phyloP scores from a whole-genome alignment of 2,329 filamentous ascomycete species.

The Teratosphaeria viscida region DNA sequence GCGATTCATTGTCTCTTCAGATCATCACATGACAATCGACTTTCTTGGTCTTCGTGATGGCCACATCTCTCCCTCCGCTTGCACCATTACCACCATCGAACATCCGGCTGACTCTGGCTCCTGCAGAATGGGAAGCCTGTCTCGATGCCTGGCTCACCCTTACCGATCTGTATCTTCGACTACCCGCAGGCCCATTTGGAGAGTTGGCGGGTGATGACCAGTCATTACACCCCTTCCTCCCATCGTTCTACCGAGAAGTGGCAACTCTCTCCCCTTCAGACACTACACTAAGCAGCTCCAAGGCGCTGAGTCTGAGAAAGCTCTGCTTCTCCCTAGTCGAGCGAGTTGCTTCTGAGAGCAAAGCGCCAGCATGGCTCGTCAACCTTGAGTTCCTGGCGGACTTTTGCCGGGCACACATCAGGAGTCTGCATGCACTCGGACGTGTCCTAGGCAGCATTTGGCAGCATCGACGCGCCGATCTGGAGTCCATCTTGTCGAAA shows the following conservation, averaged over 20 bases:
- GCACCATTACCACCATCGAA: constrained; percentile 63
- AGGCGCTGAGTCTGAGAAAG: constrained; percentile 46
- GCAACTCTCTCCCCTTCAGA: constrained; percentile 16
- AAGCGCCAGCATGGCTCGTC: constrained; percentile 40
- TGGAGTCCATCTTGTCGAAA: constrained; percentile 48
- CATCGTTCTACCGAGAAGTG: constrained; percentile 53
- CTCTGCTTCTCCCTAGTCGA: constrained; percentile 51
- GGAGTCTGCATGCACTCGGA: constrained; percentile 44
- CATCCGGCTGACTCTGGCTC: constrained; percentile 55
- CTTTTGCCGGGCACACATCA: constrained; percentile 56
- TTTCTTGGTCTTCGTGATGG: background rate
- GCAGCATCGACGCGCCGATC: constrained; percentile 36
- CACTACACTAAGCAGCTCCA: constrained; percentile 22
- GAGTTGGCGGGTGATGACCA: constrained; percentile 43
- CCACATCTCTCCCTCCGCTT: constrained; percentile 54
- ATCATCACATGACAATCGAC: no score
- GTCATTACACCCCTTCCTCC: constrained; percentile 53
- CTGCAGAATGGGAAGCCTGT: constrained; percentile 66
- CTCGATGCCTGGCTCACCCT: constrained; percentile 67
- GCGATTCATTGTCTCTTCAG: no score
- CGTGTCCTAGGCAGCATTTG: constrained; percentile 42
- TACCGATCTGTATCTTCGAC: constrained; percentile 51
- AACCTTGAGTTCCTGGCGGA: constrained; percentile 48
- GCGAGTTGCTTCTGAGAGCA: constrained; percentile 16
- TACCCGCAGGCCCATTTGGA: constrained; percentile 48